Conservation (phyloP, 2,329 filamentous ascomycete genomes). For the Ophiostoma pallidulum region DNA sequence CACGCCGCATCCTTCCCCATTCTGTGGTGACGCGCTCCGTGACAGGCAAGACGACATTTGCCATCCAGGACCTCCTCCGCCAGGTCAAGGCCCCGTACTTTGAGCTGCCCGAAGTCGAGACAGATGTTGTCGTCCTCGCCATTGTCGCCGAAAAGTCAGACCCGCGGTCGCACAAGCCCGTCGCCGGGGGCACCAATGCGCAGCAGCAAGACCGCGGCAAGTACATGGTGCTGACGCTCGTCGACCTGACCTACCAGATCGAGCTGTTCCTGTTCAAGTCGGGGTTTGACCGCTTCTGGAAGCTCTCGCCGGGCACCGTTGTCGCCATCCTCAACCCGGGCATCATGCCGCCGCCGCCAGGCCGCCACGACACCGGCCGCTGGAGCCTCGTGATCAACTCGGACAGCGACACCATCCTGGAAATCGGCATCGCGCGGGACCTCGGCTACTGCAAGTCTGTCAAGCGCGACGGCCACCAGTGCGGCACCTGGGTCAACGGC, state of each 20-base stretch:
- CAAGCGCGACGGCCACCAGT: conserved; percentile 74
- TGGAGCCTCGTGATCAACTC: conserved; percentile 82
- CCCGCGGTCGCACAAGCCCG: conserved; percentile 52
- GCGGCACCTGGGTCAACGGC: conserved; percentile 76
- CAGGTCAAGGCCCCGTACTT: conserved; percentile 76
- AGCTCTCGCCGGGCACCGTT: conserved; percentile 81
- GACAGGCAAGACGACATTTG: conserved; percentile 64
- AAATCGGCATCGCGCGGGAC: conserved; percentile 77
- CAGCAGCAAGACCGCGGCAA: conserved; percentile 52
- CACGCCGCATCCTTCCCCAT: conserved; percentile 74
- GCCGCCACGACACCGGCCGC: conserved; percentile 65
- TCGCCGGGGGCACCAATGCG: conserved; percentile 24
- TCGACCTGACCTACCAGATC: conserved; percentile 81
- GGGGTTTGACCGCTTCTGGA: conserved; percentile 89
- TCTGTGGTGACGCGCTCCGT: conserved; percentile 69
- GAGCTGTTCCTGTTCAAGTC: conserved; percentile 88
- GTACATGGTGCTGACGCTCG: conserved; percentile 86
- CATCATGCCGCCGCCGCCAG: conserved; percentile 76
- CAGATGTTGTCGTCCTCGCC: conserved; percentile 82
- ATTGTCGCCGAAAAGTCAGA: conserved; percentile 84
- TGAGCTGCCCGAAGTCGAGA: conserved; percentile 69
- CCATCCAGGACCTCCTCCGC: conserved; percentile 70
- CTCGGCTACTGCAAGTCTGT: conserved; percentile 79
- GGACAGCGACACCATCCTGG: conserved; percentile 79
- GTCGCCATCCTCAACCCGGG: conserved; percentile 85